Base-by-base conservation (phyloP, 331 rosid genomes). In the Spiraea crenata region DNA sequence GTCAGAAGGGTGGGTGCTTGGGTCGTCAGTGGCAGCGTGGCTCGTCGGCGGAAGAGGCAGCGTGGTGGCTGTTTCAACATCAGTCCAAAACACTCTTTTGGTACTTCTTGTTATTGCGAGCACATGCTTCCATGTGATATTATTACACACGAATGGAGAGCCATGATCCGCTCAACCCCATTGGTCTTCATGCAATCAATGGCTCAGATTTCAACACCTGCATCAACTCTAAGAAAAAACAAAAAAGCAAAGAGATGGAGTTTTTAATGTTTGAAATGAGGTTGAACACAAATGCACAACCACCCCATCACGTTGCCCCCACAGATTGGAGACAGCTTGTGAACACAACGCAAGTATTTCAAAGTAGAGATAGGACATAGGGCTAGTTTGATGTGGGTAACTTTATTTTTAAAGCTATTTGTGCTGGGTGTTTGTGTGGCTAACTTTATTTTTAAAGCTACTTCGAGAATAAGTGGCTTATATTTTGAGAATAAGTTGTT, bases 51-150 rank as follows among this genome's bases (percentile, higher is more conserved):
- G n/a, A 45, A 45, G 46, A 71, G n/a, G n/a, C n/a, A n/a, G n/a
- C n/a, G 77, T 52, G 62, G 49, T 81, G 78, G 81, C 73, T 61
- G 58, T 54, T 72, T 84, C 80, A 83, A 79, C 80, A 19, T 57
- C 67, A 72, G 89, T 87, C 88, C 87, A 83, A 87, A 85, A 80
- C 82, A 60, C 77, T 83, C 75, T 63, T 85, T 77, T 74, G 80
- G 65, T 65, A 64, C 78, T 13, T 55, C 42, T 67, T n/a, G n/a
- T 65, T 46, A 52, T 70, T 72, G 76, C 57, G 42, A 57, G 79
- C 92, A 91, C 89, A 78, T 88, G 97, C 84, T 77, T 63, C 78
- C 97, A 88, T 82, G 93, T 91, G 88, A 81, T n/a, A n/a, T n/a
- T 17, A 74, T 70, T 80, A 44, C 76, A 62, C 66, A 65, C 79